Conservation (phyloP, 2,329 filamentous ascomycete species). For the Lecanosticta acicola region DNA sequence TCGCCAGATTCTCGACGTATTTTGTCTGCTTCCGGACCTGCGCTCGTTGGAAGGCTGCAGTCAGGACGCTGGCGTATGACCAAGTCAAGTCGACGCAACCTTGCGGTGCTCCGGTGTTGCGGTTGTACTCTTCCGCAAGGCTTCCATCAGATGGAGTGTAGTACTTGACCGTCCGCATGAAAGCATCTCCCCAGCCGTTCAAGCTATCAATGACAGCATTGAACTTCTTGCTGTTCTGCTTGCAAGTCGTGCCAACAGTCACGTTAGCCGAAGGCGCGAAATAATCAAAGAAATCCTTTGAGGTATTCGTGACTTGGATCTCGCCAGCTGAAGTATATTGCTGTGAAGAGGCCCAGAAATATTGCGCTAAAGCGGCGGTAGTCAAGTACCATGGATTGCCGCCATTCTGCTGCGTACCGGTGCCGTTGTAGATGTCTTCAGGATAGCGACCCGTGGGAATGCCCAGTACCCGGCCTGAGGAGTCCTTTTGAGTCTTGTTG, state of each 20-base stretch:
- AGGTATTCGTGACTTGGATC: constrained; percentile 26
- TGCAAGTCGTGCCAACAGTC: constrained; percentile 22
- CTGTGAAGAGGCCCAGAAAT: constrained; percentile 25
- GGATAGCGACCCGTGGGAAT: constrained; percentile 34
- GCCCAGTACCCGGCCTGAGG: constrained; percentile 24
- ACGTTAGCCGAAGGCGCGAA: constrained; percentile 26
- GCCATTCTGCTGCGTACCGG: constrained; percentile 25
- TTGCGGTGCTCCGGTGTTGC: constrained; percentile 23
- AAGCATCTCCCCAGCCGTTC: constrained; percentile 33
- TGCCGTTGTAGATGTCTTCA: constrained; percentile 34
- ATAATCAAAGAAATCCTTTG: constrained; percentile 32
- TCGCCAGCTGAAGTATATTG: constrained; percentile 19
- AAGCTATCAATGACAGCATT: constrained; percentile 21
- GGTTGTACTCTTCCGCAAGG: constrained; percentile 31
- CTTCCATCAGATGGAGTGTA: constrained; percentile 27
- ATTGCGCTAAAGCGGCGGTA: constrained; percentile 31
- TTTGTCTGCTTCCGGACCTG: constrained; percentile 14
- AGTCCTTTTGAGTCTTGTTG: constrained; percentile 23
- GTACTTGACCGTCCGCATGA: constrained; percentile 31
- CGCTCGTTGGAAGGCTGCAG: constrained; percentile 29
- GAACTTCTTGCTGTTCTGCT: constrained; percentile 20
- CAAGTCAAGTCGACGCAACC: constrained; percentile 33
- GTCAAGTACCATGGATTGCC: constrained; percentile 35
- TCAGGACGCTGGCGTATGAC: constrained; percentile 32
- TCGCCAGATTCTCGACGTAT: constrained; percentile 22